A percentile compares a stretch with the other conserved stretches of the same genome.
phyloP scores from a whole-genome alignment of 2,329 filamentous ascomycete species.

The Pleoardoris graminearum region DNA sequence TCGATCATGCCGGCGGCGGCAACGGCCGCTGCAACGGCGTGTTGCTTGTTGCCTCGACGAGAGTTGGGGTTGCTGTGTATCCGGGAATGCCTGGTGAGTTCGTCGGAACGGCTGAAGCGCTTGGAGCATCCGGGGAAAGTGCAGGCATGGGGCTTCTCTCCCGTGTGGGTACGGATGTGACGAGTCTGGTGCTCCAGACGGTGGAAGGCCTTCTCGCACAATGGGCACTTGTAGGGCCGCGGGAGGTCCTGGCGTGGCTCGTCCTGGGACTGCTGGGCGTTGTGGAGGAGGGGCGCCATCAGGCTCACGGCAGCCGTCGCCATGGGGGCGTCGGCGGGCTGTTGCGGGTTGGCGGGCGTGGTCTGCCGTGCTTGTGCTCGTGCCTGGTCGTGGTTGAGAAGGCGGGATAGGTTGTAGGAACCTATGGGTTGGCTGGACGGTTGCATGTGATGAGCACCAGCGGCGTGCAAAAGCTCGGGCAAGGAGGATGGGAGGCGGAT shows the following conservation, averaged over 20 bases:
- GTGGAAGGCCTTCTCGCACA: slow-evolving; percentile 98
- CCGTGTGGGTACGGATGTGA: slow-evolving; percentile 96
- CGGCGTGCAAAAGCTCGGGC: slow-evolving; percentile 33
- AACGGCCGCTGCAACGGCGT: slow-evolving; percentile 62
- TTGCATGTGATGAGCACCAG: slow-evolving; percentile 45
- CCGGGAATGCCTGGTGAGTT: slow-evolving; percentile 92
- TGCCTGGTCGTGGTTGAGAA: slow-evolving; percentile 41
- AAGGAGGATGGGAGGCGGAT: slow-evolving; percentile 44
- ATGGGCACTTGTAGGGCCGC: slow-evolving; percentile 95
- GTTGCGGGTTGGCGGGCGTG: slow-evolving; percentile 7
- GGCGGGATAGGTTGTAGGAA: slow-evolving; percentile 42
- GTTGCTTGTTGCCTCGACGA: slow-evolving; percentile 83
- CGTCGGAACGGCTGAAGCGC: slow-evolving; percentile 94
- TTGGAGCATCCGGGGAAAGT: slow-evolving; percentile 95
- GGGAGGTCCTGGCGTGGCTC: slow-evolving; percentile 81
- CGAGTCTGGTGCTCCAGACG: slow-evolving; percentile 90
- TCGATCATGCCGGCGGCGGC: slow-evolving; percentile 57
- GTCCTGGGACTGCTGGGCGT: slow-evolving; percentile 48
- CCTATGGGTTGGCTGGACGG: slow-evolving; percentile 37
- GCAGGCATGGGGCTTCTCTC: slow-evolving; percentile 97
- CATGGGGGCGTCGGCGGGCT: slow-evolving; percentile 32
- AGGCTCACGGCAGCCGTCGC: slow-evolving; percentile 53
- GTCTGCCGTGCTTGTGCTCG: slow-evolving; percentile 12
- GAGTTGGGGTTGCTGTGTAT: slow-evolving; percentile 99
- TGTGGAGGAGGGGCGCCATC: slow-evolving; percentile 63